Conservation (phyloP, 192 early-diverging fungal genomes). For the Mortierella hygrophila region DNA sequence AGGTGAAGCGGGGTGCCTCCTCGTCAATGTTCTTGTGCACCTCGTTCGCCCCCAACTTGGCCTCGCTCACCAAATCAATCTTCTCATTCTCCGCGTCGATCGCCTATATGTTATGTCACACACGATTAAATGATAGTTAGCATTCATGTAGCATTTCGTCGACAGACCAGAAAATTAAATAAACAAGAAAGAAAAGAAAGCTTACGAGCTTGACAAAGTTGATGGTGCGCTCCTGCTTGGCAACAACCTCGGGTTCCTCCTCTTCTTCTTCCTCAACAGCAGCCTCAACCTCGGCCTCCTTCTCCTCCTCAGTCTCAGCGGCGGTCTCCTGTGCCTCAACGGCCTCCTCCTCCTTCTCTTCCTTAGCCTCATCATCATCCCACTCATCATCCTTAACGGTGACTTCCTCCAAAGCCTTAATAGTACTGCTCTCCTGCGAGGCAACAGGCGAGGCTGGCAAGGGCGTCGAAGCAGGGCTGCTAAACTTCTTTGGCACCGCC, state of each 20-base stretch:
- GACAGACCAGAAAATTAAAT: slow-evolving; percentile 1
- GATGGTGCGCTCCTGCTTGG: slow-evolving; percentile 46
- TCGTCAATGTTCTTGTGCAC: slow-evolving; percentile 65
- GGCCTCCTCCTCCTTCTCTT: slow-evolving; percentile 16
- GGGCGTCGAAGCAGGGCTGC: slow-evolving; percentile 48
- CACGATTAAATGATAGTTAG: not conserved
- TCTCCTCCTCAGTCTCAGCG: slow-evolving; percentile 7
- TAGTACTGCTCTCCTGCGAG: slow-evolving; percentile 18
- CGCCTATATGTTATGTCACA: slow-evolving; percentile 23
- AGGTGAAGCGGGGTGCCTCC: slow-evolving; percentile 81
- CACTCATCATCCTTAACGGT: slow-evolving; percentile 48
- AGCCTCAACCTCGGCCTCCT: slow-evolving; percentile 2
- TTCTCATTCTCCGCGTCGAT: slow-evolving; percentile 66
- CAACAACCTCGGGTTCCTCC: slow-evolving; percentile 9
- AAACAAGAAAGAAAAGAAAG: not conserved
- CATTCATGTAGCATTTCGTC: not conserved
- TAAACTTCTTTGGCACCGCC: slow-evolving; percentile 28
- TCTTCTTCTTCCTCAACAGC: not conserved
- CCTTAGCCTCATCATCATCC: slow-evolving; percentile 33
- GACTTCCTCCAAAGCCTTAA: not conserved
- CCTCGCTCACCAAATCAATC: slow-evolving; percentile 62
- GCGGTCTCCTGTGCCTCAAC: not conserved
- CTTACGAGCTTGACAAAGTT: slow-evolving; percentile 76
- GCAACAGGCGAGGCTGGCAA: slow-evolving; percentile 44
- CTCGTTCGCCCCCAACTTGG: slow-evolving; percentile 61